Evolutionary conservation across 2,329 filamentous ascomycete species (phyloP).

Genomic region (Colletotrichum costaricense): DNA sequence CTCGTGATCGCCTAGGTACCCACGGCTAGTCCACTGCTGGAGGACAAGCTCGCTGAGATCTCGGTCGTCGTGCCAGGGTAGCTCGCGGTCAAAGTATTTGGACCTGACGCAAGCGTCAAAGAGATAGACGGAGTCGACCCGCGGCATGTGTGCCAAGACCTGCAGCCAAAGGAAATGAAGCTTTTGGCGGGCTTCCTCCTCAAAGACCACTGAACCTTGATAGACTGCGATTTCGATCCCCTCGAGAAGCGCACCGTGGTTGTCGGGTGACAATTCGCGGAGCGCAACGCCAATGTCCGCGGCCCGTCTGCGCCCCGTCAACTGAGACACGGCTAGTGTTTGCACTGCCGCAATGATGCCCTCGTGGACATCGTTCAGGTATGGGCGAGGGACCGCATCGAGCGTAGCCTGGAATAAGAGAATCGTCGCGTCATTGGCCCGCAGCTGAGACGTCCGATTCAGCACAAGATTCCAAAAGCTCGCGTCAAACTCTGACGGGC

Average conservation of each 20-base stretch:
- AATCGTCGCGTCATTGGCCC: not conserved
- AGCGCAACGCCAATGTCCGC: constrained; percentile 30
- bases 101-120: constrained; percentile 35
- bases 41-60: constrained; percentile 37
- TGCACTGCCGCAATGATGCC: constrained; percentile 30
- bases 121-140: constrained; percentile 30
- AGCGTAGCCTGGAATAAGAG: constrained; percentile 22
- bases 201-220: constrained; percentile 9
- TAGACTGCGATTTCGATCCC: constrained; percentile 13
- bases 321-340: constrained; percentile 10
- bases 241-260: constrained; percentile 15
- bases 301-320: constrained; percentile 11
- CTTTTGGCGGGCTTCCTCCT: not conserved
- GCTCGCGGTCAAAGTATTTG: constrained; percentile 15
- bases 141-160: constrained; percentile 37
- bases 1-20: constrained; percentile 7
- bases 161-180: constrained; percentile 34
- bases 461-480: constrained; percentile 26
- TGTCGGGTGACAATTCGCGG: not conserved
- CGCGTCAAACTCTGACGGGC: constrained; percentile 5
- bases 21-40: constrained; percentile 38
- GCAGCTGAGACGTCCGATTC: constrained; percentile 14
- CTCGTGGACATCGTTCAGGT: constrained; percentile 16
- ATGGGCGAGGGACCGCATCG: not conserved
- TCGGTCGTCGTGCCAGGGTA: constrained; percentile 12